Conservation (phyloP, 2,329 filamentous ascomycete species). For the Clathrospora elynae region DNA sequence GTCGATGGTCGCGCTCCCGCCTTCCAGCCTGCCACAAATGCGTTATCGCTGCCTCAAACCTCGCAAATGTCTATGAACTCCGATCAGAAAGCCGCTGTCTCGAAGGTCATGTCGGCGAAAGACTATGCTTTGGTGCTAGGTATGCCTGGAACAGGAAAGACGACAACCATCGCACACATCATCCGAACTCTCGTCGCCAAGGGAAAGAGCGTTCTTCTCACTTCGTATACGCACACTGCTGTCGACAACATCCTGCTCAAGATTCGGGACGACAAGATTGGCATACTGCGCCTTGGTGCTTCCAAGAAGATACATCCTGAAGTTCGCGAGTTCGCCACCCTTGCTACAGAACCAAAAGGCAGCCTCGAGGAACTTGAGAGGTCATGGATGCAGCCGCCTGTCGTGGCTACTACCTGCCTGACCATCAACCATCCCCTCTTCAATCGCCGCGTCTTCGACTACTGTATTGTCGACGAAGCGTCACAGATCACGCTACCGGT, state of each 20-base stretch:
- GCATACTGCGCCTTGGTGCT: constrained; percentile 83
- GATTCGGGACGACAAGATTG: constrained; percentile 76
- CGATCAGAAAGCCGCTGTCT: constrained; percentile 83
- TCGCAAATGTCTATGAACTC: constrained; percentile 74
- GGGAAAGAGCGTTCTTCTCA: constrained; percentile 89
- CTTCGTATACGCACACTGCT: constrained; percentile 95
- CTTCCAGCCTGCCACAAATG: constrained; percentile 71
- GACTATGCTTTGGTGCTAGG: constrained; percentile 97
- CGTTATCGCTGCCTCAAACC: constrained; percentile 60
- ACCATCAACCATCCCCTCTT: constrained; percentile 90
- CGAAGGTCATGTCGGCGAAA: constrained; percentile 92
- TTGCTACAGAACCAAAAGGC: constrained; percentile 74
- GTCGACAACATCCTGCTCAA: constrained; percentile 98
- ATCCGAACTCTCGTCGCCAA: constrained; percentile 87
- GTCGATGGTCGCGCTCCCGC: constrained; percentile 74
- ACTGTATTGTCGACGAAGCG: constrained; percentile 97
- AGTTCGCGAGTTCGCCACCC: constrained; percentile 80
- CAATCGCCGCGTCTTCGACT: constrained; percentile 87
- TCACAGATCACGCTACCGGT: constrained; percentile 97
- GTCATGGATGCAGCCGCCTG: constrained; percentile 81
- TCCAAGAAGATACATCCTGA: constrained; percentile 85
- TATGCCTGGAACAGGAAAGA: constrained; percentile 98
- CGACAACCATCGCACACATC: constrained; percentile 96
- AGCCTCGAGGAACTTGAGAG: constrained; percentile 82
- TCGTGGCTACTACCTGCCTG: constrained; percentile 94